These are phyloP conservation scores for Murraya koenigii DNA, from an alignment of 345 rosid genomes.

Conservation along the genomic window DNA sequence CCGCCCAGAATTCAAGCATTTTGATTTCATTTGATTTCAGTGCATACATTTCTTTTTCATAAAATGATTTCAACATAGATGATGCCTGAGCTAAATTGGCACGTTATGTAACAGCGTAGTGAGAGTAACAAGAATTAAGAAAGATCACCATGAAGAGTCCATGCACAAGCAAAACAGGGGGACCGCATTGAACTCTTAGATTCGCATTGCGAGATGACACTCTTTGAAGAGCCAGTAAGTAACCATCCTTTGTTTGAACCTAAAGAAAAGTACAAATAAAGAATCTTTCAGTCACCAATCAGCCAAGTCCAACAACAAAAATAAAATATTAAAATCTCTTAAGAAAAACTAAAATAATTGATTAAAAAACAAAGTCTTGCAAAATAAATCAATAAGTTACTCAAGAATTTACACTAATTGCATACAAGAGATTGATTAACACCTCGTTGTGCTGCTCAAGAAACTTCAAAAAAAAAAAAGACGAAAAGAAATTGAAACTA, in stretches of 20 bases:
- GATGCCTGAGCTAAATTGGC: neutral
- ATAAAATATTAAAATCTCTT: neutral
- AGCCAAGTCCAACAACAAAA: neutral
- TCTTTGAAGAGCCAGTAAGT: constrained; percentile 72
- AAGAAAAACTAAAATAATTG: neutral
- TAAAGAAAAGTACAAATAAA: constrained; percentile 13
- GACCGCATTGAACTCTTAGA: constrained; percentile 31
- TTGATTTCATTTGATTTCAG: neutral
- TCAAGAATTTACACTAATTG: neutral
- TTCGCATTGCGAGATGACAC: constrained; percentile 46
- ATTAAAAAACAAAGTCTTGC: too few relatives aligned
- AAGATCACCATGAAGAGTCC: constrained; percentile 82
- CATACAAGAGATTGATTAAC: neutral
- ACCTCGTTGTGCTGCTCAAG: neutral
- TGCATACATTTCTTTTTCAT: neutral
- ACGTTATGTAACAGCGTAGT: neutral
- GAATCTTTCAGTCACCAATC: neutral
- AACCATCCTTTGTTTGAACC: constrained; percentile 86
- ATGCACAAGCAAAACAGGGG: constrained; percentile 85
- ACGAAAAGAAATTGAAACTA: neutral
- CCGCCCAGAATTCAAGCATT: neutral
- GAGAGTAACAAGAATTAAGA: neutral
- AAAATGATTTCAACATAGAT: neutral
- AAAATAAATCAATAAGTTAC: neutral
- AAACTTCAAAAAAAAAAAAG: neutral